Evolutionary conservation across 352 stramenopile species (phyloP), one percentile per base, ranked within the genome.

Genomic region (Discostella stelligera): DNA sequence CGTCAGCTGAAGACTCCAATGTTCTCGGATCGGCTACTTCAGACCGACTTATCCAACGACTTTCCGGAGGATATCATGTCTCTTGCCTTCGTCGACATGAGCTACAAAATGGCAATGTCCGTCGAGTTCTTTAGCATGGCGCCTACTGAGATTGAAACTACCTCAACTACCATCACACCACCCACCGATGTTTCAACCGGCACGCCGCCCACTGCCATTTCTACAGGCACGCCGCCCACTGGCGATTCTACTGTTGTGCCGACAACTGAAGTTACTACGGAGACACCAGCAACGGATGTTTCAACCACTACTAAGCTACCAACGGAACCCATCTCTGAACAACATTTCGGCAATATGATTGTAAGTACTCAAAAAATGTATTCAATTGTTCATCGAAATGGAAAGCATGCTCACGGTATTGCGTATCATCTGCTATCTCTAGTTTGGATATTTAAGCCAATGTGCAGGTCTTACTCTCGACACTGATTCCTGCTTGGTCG

Each of bases 401-500:
- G 23, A 44, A 44, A 25, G 20, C 25, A 46, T 23, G 53, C 53
- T 61, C 23, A 61, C 53, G 25, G 41, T 53, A 37, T 56, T 20
- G 23, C 23, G 18, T 25, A 58, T 72, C 25, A n/a, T 48, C 9
- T 62, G 5, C 20, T 46, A 4, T 14, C 8, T 46, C 10, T 48
- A 61, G 50, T 80, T 66, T 48, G 27, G 64, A 69, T 77, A 77
- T 41, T 66, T 81, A 13, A 48, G 46, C 46, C 27, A 60, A 18
- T 83, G 75, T 20, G 54, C 75, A 6, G 75, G 64, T 20, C 49
- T 76, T 0, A 46, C 75, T 7, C 58, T 83, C 14, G 23, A 46
- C 1, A 64, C 16, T 8, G 69, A 83, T 8, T 67, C 58, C 55
- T 83, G 75, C 54, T 71, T 83, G 27, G 65, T 50, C 8, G 67